A percentile compares a stretch with the other conserved stretches of the same genome.
These are phyloP conservation scores for Boletus rubroflammeus DNA, from an alignment of 768 basidiomycete species.

Conservation along the genomic window DNA sequence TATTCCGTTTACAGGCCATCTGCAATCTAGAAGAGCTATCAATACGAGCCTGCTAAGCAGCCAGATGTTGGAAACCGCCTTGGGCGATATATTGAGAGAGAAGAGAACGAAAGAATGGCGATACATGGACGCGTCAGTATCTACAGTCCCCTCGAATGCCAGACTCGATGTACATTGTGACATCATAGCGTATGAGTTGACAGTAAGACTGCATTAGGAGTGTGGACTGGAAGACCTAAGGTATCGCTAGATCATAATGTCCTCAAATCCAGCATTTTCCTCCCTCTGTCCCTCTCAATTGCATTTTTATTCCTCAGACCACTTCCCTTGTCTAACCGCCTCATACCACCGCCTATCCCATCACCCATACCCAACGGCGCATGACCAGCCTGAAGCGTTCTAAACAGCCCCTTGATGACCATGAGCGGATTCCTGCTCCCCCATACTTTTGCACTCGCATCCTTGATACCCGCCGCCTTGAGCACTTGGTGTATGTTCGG, in stretches of 20 bases:
- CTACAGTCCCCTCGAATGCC: too few species aligned
- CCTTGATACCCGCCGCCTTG: slow-evolving; percentile 92
- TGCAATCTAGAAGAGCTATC: too few species aligned
- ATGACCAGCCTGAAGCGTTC: slow-evolving; percentile 82
- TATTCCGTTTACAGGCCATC: background rate
- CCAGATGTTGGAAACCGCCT: too few species aligned
- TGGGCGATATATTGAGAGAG: too few species aligned
- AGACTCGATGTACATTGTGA: too few species aligned
- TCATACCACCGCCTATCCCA: slow-evolving; percentile 70
- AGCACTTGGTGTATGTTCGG: slow-evolving; percentile 86
- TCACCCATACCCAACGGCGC: slow-evolving; percentile 79
- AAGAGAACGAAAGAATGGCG: too few species aligned
- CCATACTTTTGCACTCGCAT: slow-evolving; percentile 93
- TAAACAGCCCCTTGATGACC: slow-evolving; percentile 81
- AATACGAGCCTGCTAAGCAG: background rate
- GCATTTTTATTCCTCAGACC: slow-evolving; percentile 68
- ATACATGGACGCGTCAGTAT: too few species aligned
- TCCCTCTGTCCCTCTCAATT: slow-evolving; percentile 78
- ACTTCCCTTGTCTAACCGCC: slow-evolving; percentile 68
- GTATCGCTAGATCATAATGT: slow-evolving; percentile 32
- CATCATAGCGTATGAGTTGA: too few species aligned
- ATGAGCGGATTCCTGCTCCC: slow-evolving; percentile 75
- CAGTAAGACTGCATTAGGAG: too few species aligned
- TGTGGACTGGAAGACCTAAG: background rate
- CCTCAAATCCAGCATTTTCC: slow-evolving; percentile 67